Evolutionary conservation across 169 alveolate species (phyloP), one percentile per base, ranked within the genome.

Genomic region (Plasmodium gaboni): DNA sequence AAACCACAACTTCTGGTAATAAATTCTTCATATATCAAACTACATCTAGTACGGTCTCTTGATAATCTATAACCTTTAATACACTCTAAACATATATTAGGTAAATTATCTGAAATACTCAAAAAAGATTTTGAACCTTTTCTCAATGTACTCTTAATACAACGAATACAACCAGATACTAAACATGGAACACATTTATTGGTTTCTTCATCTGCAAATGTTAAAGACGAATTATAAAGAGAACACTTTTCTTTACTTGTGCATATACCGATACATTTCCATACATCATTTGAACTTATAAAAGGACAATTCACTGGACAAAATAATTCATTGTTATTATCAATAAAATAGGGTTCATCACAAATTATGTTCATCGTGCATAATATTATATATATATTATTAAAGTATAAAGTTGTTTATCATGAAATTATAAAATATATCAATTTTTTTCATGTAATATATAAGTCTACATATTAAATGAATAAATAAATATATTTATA

Each of bases 251-350:
- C 93, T 17, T 38, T 87, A 9, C 55, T 28, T 42, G 94, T 88
- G 60, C 96, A 93, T 15, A 91, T 92, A 67, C 96, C 96, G 24
- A 93, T 83, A 74, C 90, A 71, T 86, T 91, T 91, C 96, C 96
- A 93, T 44, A 93, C 94, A 19, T 93, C 92, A 59, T 74, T 93
- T 70, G 63, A 94, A 15, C 94, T 88, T 88, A 94, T 80, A 59
- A 72, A 90, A 12, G 96, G 95, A 32, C 96, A 93, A 48, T 87
- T 88, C 26, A 57, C 51, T 24, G 96, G 96, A 42, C 96, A 93
- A 12, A 78, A 53, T n/a, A 68, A n/a, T 1, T 72, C 69, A 6
- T 55, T 50, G 46, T 89, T 76, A 19, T 67, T 73, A 13, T 89
- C 92, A 80, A 91, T 67, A 51, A 89, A 85, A 68, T 72, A 80